phyloP scores from a whole-genome alignment of 2,329 filamentous ascomycete species.

The Talaromyces sp. region DNA sequence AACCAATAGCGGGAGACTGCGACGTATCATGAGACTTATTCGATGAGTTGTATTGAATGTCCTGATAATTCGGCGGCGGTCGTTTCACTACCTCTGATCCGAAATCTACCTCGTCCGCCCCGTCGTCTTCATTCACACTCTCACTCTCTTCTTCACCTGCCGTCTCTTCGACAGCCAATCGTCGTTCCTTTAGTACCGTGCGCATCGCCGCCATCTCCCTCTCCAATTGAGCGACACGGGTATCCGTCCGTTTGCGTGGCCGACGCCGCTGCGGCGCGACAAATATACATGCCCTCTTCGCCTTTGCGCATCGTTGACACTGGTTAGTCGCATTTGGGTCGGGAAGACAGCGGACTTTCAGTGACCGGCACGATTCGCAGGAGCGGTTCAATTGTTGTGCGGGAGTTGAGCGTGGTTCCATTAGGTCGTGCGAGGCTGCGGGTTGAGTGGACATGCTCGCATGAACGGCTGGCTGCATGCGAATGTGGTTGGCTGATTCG shows the following conservation, averaged over 20 bases:
- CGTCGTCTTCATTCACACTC: constrained; percentile 26
- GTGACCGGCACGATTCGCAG: constrained; percentile 36
- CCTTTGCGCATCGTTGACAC: constrained; percentile 37
- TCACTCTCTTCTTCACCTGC: constrained; percentile 26
- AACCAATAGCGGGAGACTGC: constrained; percentile 26
- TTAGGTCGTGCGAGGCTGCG: constrained; percentile 22
- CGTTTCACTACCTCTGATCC: constrained; percentile 23
- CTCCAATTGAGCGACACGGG: constrained; percentile 36
- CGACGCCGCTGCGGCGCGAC: constrained; percentile 37
- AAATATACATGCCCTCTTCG: constrained; percentile 34
- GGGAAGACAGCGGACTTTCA: constrained; percentile 38
- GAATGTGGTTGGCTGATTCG: background rate
- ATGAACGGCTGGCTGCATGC: background rate
- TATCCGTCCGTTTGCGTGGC: constrained; percentile 37
- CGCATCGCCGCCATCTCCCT: constrained; percentile 40
- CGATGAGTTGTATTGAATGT: constrained; percentile 4
- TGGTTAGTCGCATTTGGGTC: constrained; percentile 31
- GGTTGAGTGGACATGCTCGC: constrained; percentile 29
- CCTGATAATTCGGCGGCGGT: constrained; percentile 23
- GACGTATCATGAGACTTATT: background rate
- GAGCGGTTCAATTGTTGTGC: constrained; percentile 35
- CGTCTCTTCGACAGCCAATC: constrained; percentile 28
- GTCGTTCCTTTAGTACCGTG: constrained; percentile 32
- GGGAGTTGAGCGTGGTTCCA: constrained; percentile 24
- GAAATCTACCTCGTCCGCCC: constrained; percentile 24